These are phyloP conservation scores for Apiospora malaysiana DNA, from an alignment of 2,329 filamentous ascomycete genomes.

Conservation along the genomic window DNA sequence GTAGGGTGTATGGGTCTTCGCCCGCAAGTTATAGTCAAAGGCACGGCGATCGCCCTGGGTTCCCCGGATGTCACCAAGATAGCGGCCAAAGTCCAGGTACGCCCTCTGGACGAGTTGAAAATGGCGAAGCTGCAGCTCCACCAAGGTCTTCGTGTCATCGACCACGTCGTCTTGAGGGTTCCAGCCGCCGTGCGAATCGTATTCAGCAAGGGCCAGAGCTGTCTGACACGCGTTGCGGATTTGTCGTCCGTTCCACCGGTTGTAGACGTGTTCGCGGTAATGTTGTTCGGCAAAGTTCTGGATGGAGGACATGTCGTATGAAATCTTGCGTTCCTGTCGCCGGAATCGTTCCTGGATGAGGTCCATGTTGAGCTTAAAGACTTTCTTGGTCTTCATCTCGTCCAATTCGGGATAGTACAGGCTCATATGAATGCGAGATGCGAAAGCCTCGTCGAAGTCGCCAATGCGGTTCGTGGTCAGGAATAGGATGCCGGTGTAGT, in stretches of 20 bases:
- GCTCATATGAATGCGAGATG: constrained; percentile 37
- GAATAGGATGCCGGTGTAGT: constrained; percentile 45
- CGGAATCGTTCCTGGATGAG: constrained; percentile 28
- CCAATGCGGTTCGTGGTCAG: constrained; percentile 44
- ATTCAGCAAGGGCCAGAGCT: constrained; percentile 16
- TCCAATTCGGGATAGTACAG: constrained; percentile 37
- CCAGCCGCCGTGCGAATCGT: not conserved
- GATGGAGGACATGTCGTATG: constrained; percentile 22
- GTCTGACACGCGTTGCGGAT: constrained; percentile 46
- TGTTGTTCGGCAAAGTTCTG: not conserved
- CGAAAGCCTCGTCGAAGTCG: constrained; percentile 34
- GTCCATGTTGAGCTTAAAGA: not conserved
- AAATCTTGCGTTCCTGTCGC: constrained; percentile 20
- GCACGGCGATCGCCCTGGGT: not conserved
- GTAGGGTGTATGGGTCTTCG: not conserved
- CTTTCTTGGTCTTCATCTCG: constrained; percentile 16
- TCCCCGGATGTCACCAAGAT: constrained; percentile 24
- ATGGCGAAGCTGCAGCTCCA: constrained; percentile 26
- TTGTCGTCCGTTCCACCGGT: constrained; percentile 44
- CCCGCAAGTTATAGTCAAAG: not conserved
- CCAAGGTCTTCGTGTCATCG: constrained; percentile 22
- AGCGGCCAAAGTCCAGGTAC: constrained; percentile 32
- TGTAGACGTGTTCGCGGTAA: not conserved
- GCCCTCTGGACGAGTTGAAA: constrained; percentile 30
- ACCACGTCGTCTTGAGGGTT: constrained; percentile 36